These are phyloP conservation scores for Fusarium nanum DNA, from an alignment of 2,329 filamentous ascomycete genomes.

Conservation along the genomic window DNA sequence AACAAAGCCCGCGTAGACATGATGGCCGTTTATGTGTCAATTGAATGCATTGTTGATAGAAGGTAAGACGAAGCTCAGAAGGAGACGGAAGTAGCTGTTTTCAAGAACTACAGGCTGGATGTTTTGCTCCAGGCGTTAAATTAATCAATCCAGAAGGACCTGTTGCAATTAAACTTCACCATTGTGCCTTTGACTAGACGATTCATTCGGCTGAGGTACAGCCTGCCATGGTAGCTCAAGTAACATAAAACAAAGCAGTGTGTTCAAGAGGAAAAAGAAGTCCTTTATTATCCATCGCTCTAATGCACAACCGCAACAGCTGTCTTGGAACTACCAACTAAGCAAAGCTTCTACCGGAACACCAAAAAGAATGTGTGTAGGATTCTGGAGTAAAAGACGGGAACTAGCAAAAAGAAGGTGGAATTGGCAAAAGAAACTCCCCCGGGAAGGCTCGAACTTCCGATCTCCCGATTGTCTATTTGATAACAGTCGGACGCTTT, in stretches of 20 bases:
- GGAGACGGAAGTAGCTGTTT: too few species aligned
- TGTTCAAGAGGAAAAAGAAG: neutral
- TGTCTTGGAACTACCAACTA: too few species aligned
- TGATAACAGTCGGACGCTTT: constrained; percentile 44
- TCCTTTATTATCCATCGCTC: neutral
- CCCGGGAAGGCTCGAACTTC: constrained; percentile 49
- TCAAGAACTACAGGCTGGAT: neutral
- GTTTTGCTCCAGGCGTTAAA: neutral
- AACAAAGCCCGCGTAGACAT: neutral
- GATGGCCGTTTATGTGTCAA: neutral
- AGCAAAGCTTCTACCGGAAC: too few species aligned
- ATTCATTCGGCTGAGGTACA: neutral
- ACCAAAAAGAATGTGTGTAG: neutral
- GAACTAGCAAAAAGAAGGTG: neutral
- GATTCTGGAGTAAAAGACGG: too few species aligned
- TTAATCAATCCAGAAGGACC: neutral
- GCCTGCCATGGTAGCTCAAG: neutral
- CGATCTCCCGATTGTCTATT: constrained; percentile 47
- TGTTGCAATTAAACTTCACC: neutral
- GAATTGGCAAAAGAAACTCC: constrained; percentile 31
- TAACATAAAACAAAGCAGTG: neutral
- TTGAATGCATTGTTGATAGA: neutral
- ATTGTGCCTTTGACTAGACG: neutral
- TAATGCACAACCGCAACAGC: too few species aligned
- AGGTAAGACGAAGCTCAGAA: neutral